Evolutionary conservation across 2,329 filamentous ascomycete species (phyloP), one percentile per base, ranked within the genome.

Genomic region (Trematosphaeria pertusa): DNA sequence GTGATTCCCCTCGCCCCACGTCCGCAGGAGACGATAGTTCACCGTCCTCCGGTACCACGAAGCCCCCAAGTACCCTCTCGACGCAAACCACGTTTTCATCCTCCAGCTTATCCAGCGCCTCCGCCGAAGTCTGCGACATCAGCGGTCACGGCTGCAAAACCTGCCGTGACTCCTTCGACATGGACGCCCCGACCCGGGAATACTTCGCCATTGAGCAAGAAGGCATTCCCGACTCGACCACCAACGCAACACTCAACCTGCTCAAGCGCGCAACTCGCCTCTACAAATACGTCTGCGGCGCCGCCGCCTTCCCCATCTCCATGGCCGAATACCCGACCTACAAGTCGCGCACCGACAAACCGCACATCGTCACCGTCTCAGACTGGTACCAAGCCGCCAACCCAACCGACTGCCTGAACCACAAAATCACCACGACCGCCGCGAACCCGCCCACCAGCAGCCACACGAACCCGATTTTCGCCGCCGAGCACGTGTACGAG

Each of bases 401-500:
- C 10, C 7, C 38, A 19, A 40, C 32, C 3, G 22, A 39, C 8
- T 51, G 48, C 21, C 12, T 42, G 10, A 34, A 46, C 28, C 43
- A 46, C 22, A 14, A 33, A n/a, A 37, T 51, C 15, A 47, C 32
- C 5, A 47, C 43, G 3, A 43, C 43, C 3, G 36, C 43, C n/a
- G 26, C 17, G 2, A 28, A 39, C 12, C 37, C 37, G 9, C 36
- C 42, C 5, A 19, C 21, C 5, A 30, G 22, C 2, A 32, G 21
- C 10, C 21, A 14, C 2, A 9, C 11, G 15, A n/a, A n/a, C n/a
- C n/a, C n/a, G n/a, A n/a, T n/a, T n/a, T 51, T 47, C 28, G 28
- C 19, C 7, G 34, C 41, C 17, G 50, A 52, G 32, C 50, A 52
- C 31, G 24, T 52, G 31, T 52, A 52, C 32, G 50, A 52, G 18